A percentile compares a stretch with the other conserved stretches of the same genome.
These are phyloP conservation scores for Pichia sp. DNA, from an alignment of 1,139 yeast species.

Conservation along the genomic window DNA sequence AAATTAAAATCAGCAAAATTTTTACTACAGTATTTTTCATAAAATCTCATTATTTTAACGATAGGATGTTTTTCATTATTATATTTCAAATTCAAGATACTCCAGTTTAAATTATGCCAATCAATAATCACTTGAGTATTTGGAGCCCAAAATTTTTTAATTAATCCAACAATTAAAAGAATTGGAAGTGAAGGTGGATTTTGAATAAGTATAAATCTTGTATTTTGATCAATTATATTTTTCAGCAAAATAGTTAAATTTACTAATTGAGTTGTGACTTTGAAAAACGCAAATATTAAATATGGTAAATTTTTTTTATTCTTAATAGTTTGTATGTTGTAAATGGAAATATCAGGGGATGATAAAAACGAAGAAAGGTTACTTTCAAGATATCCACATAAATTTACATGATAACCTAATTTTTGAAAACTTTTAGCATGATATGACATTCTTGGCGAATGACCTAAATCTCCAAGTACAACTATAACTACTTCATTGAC, in stretches of 20 bases:
- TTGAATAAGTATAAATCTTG: constrained; percentile 61
- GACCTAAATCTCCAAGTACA: constrained; percentile 91
- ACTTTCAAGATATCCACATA: constrained; percentile 79
- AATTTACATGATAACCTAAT: constrained; percentile 64
- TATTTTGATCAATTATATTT: constrained; percentile 53
- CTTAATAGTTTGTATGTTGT: constrained; percentile 41
- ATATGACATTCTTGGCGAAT: constrained; percentile 92
- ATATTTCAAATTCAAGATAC: constrained; percentile 68
- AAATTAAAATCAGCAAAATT: constrained; percentile 61
- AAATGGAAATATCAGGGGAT: constrained; percentile 43
- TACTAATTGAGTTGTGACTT: constrained; percentile 52
- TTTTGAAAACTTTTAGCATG: constrained; percentile 79
- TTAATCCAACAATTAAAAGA: constrained; percentile 54
- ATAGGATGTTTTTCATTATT: constrained; percentile 50
- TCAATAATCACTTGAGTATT: constrained; percentile 68
- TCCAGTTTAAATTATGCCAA: constrained; percentile 94
- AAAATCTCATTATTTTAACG: constrained; percentile 50
- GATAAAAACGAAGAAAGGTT: constrained; percentile 44
- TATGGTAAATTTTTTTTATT: constrained; percentile 46
- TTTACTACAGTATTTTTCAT: constrained; percentile 53
- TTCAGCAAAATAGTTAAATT: constrained; percentile 43
- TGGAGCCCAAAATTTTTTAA: constrained; percentile 46
- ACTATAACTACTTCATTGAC: constrained; percentile 54
- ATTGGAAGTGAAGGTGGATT: constrained; percentile 94
- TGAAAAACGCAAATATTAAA: constrained; percentile 50